A percentile compares a stretch with the other conserved stretches of the same genome.
These are phyloP conservation scores for Aspergillus ellipticus DNA, from an alignment of 495 filamentous ascomycete species.

Conservation along the genomic window DNA sequence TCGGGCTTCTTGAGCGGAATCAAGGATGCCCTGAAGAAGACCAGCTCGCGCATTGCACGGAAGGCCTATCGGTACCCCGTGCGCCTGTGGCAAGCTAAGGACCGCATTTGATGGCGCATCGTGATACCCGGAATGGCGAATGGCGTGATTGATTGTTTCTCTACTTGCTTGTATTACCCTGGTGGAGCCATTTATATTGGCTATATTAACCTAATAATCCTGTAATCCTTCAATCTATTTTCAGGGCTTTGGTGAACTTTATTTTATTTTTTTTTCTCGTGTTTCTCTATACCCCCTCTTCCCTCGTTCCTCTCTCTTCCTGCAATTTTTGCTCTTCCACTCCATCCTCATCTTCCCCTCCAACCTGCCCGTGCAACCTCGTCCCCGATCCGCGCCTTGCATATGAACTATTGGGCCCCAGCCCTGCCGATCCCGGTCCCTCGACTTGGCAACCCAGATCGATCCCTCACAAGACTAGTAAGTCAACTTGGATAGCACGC, in stretches of 20 bases:
- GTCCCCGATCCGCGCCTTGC: not conserved
- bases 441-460: not conserved
- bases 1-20: constrained; percentile 51
- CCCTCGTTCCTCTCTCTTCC: not conserved
- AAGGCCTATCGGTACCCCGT: not conserved
- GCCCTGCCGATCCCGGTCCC: constrained; percentile 7
- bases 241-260: too few relatives aligned
- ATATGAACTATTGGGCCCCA: constrained; percentile 18
- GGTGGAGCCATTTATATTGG: too few relatives aligned
- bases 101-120: not conserved
- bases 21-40: constrained; percentile 22
- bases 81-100: not conserved
- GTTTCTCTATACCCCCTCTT: too few relatives aligned
- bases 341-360: not conserved
- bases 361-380: not conserved
- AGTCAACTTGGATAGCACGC: not conserved
- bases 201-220: too few relatives aligned
- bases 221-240: too few relatives aligned
- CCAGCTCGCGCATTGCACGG: not conserved
- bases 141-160: too few relatives aligned
- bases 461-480: not conserved
- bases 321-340: not conserved
- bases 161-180: too few relatives aligned
- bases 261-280: too few relatives aligned
- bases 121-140: too few relatives aligned